Percentiles rank a stretch among this genome's conserved stretches.
phyloP scores from a whole-genome alignment of 2,329 filamentous ascomycete genomes.

The Bertia moriformis region DNA sequence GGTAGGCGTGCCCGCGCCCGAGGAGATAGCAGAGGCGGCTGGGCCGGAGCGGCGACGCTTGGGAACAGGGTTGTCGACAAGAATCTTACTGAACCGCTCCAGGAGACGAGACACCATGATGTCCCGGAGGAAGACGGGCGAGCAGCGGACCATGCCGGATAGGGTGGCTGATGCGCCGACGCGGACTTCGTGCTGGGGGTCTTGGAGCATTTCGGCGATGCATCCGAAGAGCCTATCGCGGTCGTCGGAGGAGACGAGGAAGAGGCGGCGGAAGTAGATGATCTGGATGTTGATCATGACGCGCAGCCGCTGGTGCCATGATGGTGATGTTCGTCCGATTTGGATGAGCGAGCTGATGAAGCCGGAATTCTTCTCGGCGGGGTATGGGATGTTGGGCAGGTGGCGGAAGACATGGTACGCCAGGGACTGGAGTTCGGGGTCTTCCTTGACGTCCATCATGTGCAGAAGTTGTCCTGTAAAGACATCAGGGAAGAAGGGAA shows the following conservation, averaged over 20 bases:
- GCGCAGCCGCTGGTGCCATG: slow-evolving; percentile 90
- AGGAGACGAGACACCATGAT: slow-evolving; percentile 65
- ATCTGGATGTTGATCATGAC: slow-evolving; percentile 98
- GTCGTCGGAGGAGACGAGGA: slow-evolving; percentile 63
- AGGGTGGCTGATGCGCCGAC: slow-evolving; percentile 84
- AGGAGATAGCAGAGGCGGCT: slow-evolving; percentile 24
- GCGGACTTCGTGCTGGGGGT: slow-evolving; percentile 83
- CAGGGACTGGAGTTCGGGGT: slow-evolving; percentile 82
- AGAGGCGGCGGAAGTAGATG: slow-evolving; percentile 91
- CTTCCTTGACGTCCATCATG: slow-evolving; percentile 99
- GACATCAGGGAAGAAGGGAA: slow-evolving; percentile 76
- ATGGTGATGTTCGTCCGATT: slow-evolving; percentile 69
- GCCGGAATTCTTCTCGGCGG: slow-evolving; percentile 65
- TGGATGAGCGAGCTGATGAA: slow-evolving; percentile 79
- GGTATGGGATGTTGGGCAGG: slow-evolving; percentile 85
- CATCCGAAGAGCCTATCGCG: slow-evolving; percentile 74
- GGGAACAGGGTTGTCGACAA: slow-evolving; percentile 76
- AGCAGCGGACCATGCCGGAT: slow-evolving; percentile 96
- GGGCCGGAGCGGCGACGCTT: slow-evolving; percentile 28
- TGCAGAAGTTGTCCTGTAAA: slow-evolving; percentile 89
- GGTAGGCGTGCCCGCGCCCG: slow-evolving; percentile 54
- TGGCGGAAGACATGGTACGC: slow-evolving; percentile 97
- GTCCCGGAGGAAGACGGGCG: slow-evolving; percentile 64
- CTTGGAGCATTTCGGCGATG: slow-evolving; percentile 88
- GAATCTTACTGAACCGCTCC: slow-evolving; percentile 61